Base-by-base conservation (phyloP, 176 grass and related monocot genomes). In the Bolboschoenus planiculmis region DNA sequence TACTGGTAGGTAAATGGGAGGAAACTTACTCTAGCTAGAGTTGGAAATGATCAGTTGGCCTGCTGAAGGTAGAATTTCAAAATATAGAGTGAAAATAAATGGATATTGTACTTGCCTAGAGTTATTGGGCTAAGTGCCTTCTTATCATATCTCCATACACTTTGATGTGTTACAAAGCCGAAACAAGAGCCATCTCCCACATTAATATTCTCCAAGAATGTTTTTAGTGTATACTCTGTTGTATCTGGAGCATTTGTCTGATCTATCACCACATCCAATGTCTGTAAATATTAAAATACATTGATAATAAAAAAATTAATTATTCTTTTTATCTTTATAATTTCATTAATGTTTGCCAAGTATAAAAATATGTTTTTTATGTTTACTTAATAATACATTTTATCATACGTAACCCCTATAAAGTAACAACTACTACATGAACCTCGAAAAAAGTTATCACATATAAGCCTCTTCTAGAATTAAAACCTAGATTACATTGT, bases 201-300 rank as follows among this genome's bases (percentile, higher is more conserved):
- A 65, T 91, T 86, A 61, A 90, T 91, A 87, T 95, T 93, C 34
- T 91, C 96, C 55, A 93, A 87, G 86, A 99, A 95, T 70, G 91
- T 93, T 30, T 93, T 88, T 85, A 95, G 50, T 82, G 85, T 91
- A 79, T 99, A 99, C 64, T 89, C 86, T 78, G 68, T 79, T 40
- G 86, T 85, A 44, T 93, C 82, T 51, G 71, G 88, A 80, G 63
- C 79, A 78, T 88, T 81, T 39, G 93, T 99, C 80, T 99, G 97
- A 90, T 99, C 91, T 78, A 99, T 90, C 68, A 96, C 97, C 34
- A 95, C 90, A 71, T 99, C 97, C 86, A 99, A 85, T 72, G 86
- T 96, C 97, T 99, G 91, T 72, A 81, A 81, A 84, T 44, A 59
- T 46, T 10, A 48, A 78, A 50, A 81, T 5, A 51, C 7, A 43